Conservation (phyloP, 768 basidiomycete species). For the Filobasidium floriforme region DNA sequence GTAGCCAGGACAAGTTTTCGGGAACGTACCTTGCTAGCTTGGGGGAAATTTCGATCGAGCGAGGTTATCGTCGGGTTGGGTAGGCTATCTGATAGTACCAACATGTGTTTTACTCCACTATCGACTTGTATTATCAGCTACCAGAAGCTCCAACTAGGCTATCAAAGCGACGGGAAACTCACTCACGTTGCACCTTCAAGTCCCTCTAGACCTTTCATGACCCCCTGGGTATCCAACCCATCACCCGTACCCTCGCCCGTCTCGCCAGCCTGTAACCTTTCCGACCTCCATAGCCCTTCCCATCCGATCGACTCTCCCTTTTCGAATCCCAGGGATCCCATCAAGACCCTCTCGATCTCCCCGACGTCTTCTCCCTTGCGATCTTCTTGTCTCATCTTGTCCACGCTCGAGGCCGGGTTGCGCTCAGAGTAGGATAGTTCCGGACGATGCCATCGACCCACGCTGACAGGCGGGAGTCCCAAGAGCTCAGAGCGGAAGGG, state of each 20-base stretch:
- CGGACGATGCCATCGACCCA: slow-evolving; percentile 20
- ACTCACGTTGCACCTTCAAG: slow-evolving; percentile 15
- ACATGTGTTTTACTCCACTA: slow-evolving; percentile 8
- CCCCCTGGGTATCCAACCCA: neutral
- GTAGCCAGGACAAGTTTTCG: neutral
- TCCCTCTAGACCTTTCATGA: slow-evolving; percentile 6
- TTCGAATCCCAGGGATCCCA: neutral
- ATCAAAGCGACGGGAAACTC: neutral
- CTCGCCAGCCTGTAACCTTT: neutral
- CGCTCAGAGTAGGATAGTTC: neutral
- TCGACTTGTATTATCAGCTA: no score
- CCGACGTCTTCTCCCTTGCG: slow-evolving; percentile 20
- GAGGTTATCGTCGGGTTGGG: neutral
- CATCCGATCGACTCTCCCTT: slow-evolving; percentile 13
- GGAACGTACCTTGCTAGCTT: slow-evolving; percentile 7
- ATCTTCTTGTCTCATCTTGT: slow-evolving; percentile 6
- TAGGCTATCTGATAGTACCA: slow-evolving; percentile 3
- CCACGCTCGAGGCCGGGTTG: neutral
- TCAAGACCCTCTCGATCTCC: slow-evolving; percentile 17
- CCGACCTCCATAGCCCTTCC: slow-evolving; percentile 17
- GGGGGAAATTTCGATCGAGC: slow-evolving; percentile 14
- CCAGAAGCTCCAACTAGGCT: neutral
- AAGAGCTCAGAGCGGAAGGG: slow-evolving; percentile 17
- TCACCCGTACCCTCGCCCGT: neutral
- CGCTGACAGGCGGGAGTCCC: slow-evolving; percentile 10